phyloP scores from a whole-genome alignment of 352 stramenopile genomes.

The Peronospora tabacina region DNA sequence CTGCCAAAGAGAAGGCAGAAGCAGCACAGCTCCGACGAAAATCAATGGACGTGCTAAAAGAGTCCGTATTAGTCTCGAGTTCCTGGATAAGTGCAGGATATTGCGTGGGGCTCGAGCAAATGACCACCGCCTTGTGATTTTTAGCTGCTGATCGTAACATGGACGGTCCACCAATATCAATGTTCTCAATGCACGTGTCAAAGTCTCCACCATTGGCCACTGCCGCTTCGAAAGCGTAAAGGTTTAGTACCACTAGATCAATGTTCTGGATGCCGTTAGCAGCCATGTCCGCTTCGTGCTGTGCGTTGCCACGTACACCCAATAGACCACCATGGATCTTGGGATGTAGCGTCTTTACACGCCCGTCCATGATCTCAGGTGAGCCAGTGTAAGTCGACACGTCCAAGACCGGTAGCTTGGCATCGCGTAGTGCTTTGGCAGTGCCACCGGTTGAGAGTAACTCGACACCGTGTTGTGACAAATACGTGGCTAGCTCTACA shows the following conservation, averaged over 20 bases:
- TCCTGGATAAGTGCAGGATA: slow-evolving; percentile 92
- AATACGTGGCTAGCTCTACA: slow-evolving; percentile 93
- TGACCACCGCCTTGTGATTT: slow-evolving; percentile 98
- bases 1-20: slow-evolving; percentile 71
- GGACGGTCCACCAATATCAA: slow-evolving; percentile 98
- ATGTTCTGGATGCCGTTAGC: slow-evolving; percentile 95
- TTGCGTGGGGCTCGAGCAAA: slow-evolving; percentile 94
- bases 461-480: slow-evolving; percentile 91
- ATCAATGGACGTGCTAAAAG: slow-evolving; percentile 85
- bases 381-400: slow-evolving; percentile 97
- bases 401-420: slow-evolving; percentile 92
- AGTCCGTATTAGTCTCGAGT: slow-evolving; percentile 83
- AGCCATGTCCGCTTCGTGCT: slow-evolving; percentile 96
- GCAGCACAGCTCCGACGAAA: slow-evolving; percentile 82
- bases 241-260: slow-evolving; percentile 99
- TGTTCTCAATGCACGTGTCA: slow-evolving; percentile 99
- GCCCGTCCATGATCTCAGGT: slow-evolving; percentile 98
- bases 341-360: slow-evolving; percentile 99
- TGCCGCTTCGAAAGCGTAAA: slow-evolving; percentile 99
- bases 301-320: slow-evolving; percentile 93
- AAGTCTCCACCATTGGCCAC: slow-evolving; percentile 90
- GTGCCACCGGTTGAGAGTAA: slow-evolving; percentile 98
- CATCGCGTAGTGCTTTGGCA: slow-evolving; percentile 93
- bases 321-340: slow-evolving; percentile 98
- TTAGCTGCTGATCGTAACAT: slow-evolving; percentile 99